Evolutionary conservation across 2,329 filamentous ascomycete genomes (phyloP), one percentile per base, ranked within the genome.

Genomic region (Hawksworthiomyces lignivorus): DNA sequence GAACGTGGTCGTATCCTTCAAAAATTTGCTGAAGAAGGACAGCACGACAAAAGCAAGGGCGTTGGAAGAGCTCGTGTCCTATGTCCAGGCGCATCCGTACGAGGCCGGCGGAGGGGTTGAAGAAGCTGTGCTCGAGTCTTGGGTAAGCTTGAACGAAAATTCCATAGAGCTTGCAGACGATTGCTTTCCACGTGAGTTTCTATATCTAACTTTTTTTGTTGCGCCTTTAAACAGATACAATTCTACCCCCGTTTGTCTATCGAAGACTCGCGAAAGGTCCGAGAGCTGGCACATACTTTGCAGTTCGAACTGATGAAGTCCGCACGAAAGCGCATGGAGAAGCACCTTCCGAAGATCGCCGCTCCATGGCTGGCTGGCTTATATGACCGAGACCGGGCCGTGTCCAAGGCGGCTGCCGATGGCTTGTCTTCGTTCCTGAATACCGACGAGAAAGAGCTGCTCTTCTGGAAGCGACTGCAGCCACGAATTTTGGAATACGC

Each of bases 21-120:
- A 96, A 63, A 95, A 94, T 53, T 65, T 96, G 4, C 73, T 82
- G 38, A 98, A 97, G 66, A 94, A 92, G 63, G 90, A 96, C 65
- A 83, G 82, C 55, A 94, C 80, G 10, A 98, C 92, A 28, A 94
- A 95, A 59, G 74, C 83, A 7, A 95, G 90, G 60, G 90, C 87
- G 0, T 68, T 98, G 21, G 89, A 97, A 53, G 90, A 97, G 39
- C 64, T 98, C 17, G 72, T 87, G 36, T 60, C 73, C 26, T 75
- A 84, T 56, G 68, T 86, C 29, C 69, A 72, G 50, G 61, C 64
- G 11, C 73, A 68, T 60, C 72, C 62, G 31, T 72, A 59, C 58
- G 74, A 71, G 47, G 54, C 70, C 42, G 67, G 72, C 51, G 77
- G 73, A 20, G 82, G 80, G 24, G 67, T 84, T 15, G 88, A 96